Evolutionary conservation across 768 basidiomycete genomes (phyloP).

Genomic region (Hypholoma sublateritium): DNA sequence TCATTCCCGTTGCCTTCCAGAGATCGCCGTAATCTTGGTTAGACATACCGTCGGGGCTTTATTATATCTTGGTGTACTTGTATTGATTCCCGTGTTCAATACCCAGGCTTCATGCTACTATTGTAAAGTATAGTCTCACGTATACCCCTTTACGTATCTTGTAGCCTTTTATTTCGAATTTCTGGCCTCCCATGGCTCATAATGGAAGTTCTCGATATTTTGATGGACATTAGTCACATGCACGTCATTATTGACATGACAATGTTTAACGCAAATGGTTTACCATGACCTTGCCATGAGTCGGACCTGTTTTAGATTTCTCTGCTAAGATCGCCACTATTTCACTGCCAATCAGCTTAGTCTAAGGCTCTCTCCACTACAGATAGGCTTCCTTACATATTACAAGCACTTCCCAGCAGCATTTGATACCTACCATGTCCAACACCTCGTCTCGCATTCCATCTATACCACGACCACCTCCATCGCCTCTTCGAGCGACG

Average conservation of each 20-base stretch:
- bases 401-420: background rate
- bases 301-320: too few relatives aligned
- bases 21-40: too few relatives aligned
- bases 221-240: background rate
- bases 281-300: too few relatives aligned
- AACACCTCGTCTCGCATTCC: conserved; percentile 13
- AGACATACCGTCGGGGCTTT: background rate
- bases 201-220: background rate
- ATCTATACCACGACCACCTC: conserved; percentile 23
- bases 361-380: too few relatives aligned
- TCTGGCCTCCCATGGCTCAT: background rate
- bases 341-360: too few relatives aligned
- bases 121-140: conserved; percentile 4
- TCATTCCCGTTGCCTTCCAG: too few relatives aligned
- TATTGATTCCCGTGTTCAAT: background rate
- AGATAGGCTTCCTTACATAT: too few relatives aligned
- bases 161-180: background rate
- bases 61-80: background rate
- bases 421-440: background rate
- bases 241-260: too few relatives aligned
- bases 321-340: too few relatives aligned
- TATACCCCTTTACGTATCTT: conserved; percentile 6
- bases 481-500: conserved; percentile 23
- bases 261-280: too few relatives aligned
- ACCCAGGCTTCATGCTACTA: background rate